Evolutionary conservation across 192 early-diverging fungal genomes (phyloP).

Genomic region (Podila epigama): DNA sequence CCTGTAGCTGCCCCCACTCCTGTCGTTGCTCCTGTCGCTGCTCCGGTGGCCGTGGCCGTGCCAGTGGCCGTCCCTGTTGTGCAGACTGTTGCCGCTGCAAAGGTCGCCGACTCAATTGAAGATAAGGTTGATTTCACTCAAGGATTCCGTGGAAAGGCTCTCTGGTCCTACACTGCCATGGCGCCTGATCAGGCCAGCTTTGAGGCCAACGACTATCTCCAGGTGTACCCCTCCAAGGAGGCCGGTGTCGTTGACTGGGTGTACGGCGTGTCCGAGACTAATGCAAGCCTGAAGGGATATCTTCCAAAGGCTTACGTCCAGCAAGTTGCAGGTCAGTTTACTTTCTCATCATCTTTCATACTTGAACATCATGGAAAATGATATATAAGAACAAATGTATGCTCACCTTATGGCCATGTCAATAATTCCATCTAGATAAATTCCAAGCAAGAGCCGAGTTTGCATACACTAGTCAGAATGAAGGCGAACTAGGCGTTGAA

Average conservation of each 20-base stretch:
- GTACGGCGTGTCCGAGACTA: constrained; percentile 48
- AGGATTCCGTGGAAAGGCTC: constrained; percentile 35
- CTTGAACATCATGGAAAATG: background rate
- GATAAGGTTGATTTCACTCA: constrained; percentile 39
- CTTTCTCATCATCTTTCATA: background rate
- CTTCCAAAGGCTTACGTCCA: constrained; percentile 60
- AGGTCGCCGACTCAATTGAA: constrained; percentile 14
- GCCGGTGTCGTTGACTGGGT: constrained; percentile 56
- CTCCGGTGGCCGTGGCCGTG: background rate
- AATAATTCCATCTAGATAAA: constrained; percentile 17
- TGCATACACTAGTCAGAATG: constrained; percentile 50
- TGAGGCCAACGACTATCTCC: constrained; percentile 46
- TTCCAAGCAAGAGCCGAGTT: constrained; percentile 53
- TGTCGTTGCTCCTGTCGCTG: background rate
- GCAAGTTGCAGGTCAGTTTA: constrained; percentile 36
- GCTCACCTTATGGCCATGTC: background rate
- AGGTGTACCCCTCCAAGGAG: constrained; percentile 42
- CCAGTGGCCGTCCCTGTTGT: background rate
- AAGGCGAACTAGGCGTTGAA: constrained; percentile 69
- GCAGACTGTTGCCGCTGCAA: background rate
- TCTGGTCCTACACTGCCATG: constrained; percentile 53
- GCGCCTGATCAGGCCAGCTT: constrained; percentile 53
- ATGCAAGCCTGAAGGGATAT: constrained; percentile 48
- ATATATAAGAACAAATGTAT: background rate
- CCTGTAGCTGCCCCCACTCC: background rate